Conservation (phyloP, 2,329 filamentous ascomycete genomes). For the Xenoacremonium recifei region DNA sequence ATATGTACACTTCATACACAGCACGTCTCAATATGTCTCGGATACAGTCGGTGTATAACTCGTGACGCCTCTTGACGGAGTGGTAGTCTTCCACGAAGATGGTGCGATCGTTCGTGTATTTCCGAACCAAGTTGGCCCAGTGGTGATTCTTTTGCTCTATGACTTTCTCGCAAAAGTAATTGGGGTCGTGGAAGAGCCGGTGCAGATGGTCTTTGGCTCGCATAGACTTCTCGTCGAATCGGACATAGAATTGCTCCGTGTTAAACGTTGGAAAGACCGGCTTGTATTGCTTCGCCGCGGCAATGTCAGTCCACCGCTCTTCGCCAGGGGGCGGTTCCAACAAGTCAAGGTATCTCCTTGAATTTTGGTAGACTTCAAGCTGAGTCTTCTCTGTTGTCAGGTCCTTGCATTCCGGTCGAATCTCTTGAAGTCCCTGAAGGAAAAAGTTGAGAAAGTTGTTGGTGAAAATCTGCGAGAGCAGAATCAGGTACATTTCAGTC, state of each 20-base stretch:
- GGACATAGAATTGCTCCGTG: conserved; percentile 2
- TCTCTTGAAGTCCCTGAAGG: no score
- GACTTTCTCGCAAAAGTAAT: conserved; percentile 14
- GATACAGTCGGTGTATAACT: conserved; percentile 16
- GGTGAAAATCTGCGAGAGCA: no score
- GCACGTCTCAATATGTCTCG: conserved; percentile 15
- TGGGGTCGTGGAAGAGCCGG: conserved; percentile 17
- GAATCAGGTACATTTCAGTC: no score
- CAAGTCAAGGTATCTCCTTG: no score
- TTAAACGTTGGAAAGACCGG: background rate
- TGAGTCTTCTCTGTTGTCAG: no score
- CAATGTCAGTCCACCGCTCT: conserved; percentile 13
- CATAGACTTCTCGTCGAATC: conserved; percentile 5
- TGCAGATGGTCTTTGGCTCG: conserved; percentile 13
- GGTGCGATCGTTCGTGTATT: conserved; percentile 1
- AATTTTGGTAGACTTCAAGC: no score
- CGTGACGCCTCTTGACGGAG: background rate
- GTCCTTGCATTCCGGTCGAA: no score
- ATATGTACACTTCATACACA: conserved; percentile 20
- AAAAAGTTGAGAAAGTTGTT: no score
- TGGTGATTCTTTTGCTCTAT: conserved; percentile 21
- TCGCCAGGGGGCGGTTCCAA: background rate
- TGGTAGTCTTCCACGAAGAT: conserved; percentile 8
- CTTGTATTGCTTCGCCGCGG: conserved; percentile 14
- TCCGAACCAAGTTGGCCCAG: conserved; percentile 16